Base-by-base conservation (phyloP, 2,329 filamentous ascomycete species). In the Aureobasidium sp. region DNA sequence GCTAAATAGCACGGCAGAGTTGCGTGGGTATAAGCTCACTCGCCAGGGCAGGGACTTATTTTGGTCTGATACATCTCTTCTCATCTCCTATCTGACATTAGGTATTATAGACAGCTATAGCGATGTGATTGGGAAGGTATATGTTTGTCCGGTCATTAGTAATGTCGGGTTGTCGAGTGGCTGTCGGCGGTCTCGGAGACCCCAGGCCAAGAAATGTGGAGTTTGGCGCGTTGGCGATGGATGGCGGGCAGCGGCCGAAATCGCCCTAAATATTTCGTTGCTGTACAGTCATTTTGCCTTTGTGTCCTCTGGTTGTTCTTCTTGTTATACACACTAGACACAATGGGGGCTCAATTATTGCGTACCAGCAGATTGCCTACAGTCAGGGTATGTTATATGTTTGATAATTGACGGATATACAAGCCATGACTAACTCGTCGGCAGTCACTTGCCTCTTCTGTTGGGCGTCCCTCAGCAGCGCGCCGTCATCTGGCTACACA, bases 401-500 rank as follows among this genome's bases (percentile, higher is more conserved):
- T 9, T 9, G 4, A 29, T 12, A 46, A 58, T 50, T 46, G 39
- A 29, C 7, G n/a, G 13, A 5, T n/a, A 29, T 26, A 26, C n/a
- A 23, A 20, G 32, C 17, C 36, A 50, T 51, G 37, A 48, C 53
- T 52, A 48, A 58, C 42, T 27, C 55, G 42, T 56, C 46, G 53
- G 37, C 36, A 61, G 47, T 59, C 56, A 47, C 34, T 50, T 61
- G 62, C 48, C 62, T 60, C 62, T 53, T 52, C 55, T 48, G 47
- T 36, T 47, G n/a, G 23, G 7, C 44, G 62, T 20, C 8, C 7
- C 34, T 50, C 55, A 47, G 44, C 52, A 52, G 50, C 60, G 12
- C 64, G 66, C 23, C 69, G 71, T 34, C 66, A 61, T 46, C 69
- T 74, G 62, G 72, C 72, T 13, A 73, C 71, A 15, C 66, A 70